Evolutionary conservation across 495 filamentous ascomycete species (phyloP).

Genomic region (Tuber magnatum): DNA sequence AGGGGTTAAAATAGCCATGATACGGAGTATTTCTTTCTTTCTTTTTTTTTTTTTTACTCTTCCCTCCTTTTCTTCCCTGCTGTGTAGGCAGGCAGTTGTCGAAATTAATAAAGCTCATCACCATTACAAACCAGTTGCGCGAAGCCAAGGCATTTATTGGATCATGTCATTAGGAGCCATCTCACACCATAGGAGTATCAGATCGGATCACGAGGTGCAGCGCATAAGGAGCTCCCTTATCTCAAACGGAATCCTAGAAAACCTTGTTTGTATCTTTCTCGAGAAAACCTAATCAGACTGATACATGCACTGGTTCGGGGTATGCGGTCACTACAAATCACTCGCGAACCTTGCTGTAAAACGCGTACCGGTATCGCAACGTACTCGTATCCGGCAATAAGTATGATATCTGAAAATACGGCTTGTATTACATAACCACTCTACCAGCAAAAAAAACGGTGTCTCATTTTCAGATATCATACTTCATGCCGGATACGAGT

Average conservation of each 20-base stretch:
- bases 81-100: neutral
- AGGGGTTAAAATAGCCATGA: neutral
- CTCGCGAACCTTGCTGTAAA: neutral
- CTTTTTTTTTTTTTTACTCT: neutral
- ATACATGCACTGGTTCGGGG: neutral
- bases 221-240: neutral
- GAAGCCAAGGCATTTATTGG: neutral
- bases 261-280: neutral
- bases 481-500: too few relatives aligned
- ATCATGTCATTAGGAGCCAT: neutral
- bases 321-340: neutral
- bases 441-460: too few relatives aligned
- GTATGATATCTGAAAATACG: too few relatives aligned
- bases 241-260: neutral
- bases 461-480: too few relatives aligned
- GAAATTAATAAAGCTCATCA: neutral
- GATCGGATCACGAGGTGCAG: neutral
- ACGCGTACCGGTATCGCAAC: neutral
- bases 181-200: neutral
- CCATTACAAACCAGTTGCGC: neutral
- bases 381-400: too few relatives aligned
- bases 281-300: neutral
- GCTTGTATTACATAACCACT: too few relatives aligned
- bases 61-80: neutral
- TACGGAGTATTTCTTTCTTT: neutral